Base-by-base conservation (phyloP, 352 stramenopile genomes). In the Phytophthora foliorum region DNA sequence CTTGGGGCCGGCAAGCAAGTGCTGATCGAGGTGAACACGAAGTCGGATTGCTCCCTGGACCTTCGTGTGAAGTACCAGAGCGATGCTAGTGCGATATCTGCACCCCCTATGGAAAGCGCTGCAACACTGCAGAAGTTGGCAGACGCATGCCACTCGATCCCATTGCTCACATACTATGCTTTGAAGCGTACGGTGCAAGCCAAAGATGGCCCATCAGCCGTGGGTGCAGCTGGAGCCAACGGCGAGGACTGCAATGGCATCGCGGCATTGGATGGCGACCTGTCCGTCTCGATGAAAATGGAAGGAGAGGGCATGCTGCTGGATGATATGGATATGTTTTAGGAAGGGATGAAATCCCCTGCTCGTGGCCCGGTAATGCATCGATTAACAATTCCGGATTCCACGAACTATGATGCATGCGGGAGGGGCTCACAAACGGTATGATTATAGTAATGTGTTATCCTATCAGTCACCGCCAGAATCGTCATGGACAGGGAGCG, bases 241-340 rank as follows among this genome's bases (percentile, higher is more conserved):
- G 85, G 72, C 2, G 84, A 87, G 32, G 82, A 93, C 50, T 95
- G 85, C 67, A 83, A 92, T 49, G 87, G 85, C 24, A 95, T 95
- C 38, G 82, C 81, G 11, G 83, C 84, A 29, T 68, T 95, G 27
- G 86, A 95, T 44, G 85, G 89, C 19, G 84, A 90, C 22, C 57
- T 95, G 34, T 81, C 81, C 2, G 82, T 84, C 8, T 75, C 86
- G 5, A 93, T 95, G 80, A 95, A 95, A 67, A 80, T 95, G 55
- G 88, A 95, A 38, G 86, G 86, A 34, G 88, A 91, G 53, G 84
- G 89, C 57, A 93, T 93, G 80, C 75, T 95, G 32, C 67, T 95
- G 69, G 88, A 94, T 56, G 88, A 95, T 55, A 95, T 95, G 82
- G 83, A 82, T 61, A 90, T 95, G 63, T 95, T 92, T 63, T 95